A percentile compares a stretch with the other conserved stretches of the same genome.
phyloP scores from a whole-genome alignment of 1,284 basidiomycete genomes.

The Ustilago esculenta region DNA sequence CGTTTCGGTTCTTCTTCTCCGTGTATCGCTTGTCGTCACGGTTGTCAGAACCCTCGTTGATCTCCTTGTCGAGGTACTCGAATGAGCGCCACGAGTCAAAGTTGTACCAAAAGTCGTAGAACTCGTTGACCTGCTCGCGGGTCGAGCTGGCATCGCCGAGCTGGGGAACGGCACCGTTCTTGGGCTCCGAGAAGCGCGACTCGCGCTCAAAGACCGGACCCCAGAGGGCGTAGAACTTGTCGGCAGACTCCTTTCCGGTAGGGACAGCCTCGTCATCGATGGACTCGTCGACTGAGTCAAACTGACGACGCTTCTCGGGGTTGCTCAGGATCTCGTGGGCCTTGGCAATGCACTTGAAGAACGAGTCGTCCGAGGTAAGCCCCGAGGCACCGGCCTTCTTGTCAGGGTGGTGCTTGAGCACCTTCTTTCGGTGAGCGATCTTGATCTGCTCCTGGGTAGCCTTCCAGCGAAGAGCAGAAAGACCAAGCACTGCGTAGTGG shows the following conservation, averaged over 20 bases:
- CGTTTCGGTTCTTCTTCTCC: conserved; percentile 99
- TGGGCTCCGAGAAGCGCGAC: conserved; percentile 81
- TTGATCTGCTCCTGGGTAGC: conserved; percentile 94
- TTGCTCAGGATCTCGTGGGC: conserved; percentile 91
- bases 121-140: conserved; percentile 86
- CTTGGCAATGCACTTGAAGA: conserved; percentile 99
- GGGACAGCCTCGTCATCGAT: conserved; percentile 74
- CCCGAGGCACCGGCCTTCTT: conserved; percentile 85
- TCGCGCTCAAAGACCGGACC: conserved; percentile 88
- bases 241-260: conserved; percentile 69
- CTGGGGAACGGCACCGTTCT: conserved; percentile 82
- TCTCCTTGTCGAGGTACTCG: conserved; percentile 98
- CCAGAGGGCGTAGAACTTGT: conserved; percentile 75
- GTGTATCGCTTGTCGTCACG: conserved; percentile 99
- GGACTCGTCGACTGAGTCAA: conserved; percentile 93
- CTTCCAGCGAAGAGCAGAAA: conserved; percentile 87
- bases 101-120: conserved; percentile 99
- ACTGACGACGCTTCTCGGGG: conserved; percentile 88
- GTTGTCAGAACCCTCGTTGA: conserved; percentile 95
- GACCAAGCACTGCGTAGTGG: conserved; percentile 93
- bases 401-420: conserved; percentile 98
- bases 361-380: conserved; percentile 89
- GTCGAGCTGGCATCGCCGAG: conserved; percentile 79
- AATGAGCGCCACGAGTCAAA: conserved; percentile 99
- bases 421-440: conserved; percentile 98